These are phyloP conservation scores for Blechomonas ayalai DNA, from an alignment of 208 protist genomes.

Conservation along the genomic window DNA sequence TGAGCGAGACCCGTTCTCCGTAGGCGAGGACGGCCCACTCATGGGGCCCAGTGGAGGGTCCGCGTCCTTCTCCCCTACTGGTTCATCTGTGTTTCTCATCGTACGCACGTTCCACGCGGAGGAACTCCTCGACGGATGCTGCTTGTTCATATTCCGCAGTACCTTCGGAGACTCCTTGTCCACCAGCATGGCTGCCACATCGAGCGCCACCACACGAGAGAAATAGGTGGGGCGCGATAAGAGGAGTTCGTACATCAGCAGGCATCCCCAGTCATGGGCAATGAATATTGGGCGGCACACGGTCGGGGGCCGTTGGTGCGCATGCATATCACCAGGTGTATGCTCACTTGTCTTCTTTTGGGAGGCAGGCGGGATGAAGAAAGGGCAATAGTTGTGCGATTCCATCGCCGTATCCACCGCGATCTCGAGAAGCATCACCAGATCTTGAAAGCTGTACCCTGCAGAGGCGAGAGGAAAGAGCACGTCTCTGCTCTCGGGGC, in stretches of 20 bases:
- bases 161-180: slow-evolving; percentile 10
- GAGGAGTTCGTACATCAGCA: slow-evolving; percentile 56
- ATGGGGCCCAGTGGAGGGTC: slow-evolving; percentile 1
- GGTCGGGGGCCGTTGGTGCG: slow-evolving; percentile 27
- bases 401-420: slow-evolving; percentile 64
- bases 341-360: neutral
- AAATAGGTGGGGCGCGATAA: slow-evolving; percentile 42
- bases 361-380: slow-evolving; percentile 3
- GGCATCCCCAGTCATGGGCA: slow-evolving; percentile 52
- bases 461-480: slow-evolving; percentile 16
- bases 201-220: slow-evolving; percentile 46
- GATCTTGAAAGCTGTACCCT: slow-evolving; percentile 55
- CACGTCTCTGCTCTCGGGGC: no score
- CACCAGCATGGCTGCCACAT: slow-evolving; percentile 27
- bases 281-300: slow-evolving; percentile 47
- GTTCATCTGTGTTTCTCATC: no score
- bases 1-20: slow-evolving; percentile 2
- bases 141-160: neutral
- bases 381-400: slow-evolving; percentile 45
- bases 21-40: no score
- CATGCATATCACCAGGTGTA: slow-evolving; percentile 5
- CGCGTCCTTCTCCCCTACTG: neutral
- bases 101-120: neutral
- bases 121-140: neutral
- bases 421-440: slow-evolving; percentile 61